A percentile compares a stretch with the other conserved stretches of the same genome.
These are phyloP conservation scores for Xylaria multiplex DNA, from an alignment of 2,329 filamentous ascomycete species.

Conservation along the genomic window DNA sequence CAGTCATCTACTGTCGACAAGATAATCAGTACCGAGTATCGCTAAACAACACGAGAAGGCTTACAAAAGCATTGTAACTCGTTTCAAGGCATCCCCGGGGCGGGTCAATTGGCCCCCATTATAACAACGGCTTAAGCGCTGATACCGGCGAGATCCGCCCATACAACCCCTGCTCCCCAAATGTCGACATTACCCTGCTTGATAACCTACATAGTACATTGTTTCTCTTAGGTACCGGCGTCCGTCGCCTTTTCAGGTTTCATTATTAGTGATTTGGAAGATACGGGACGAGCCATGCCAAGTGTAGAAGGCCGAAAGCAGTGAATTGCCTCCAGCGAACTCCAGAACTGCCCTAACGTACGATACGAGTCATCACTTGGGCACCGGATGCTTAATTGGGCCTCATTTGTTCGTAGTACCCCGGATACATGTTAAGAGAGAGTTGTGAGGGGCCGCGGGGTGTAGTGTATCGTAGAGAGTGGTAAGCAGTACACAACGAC, in stretches of 20 bases:
- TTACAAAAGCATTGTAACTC: neutral
- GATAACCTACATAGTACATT: conserved; percentile 16
- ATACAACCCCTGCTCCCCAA: conserved; percentile 19
- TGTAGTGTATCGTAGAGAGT: conserved; percentile 15
- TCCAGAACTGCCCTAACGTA: neutral
- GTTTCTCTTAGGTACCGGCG: conserved; percentile 14
- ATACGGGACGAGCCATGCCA: conserved; percentile 28
- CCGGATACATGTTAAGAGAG: conserved; percentile 12
- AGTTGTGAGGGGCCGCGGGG: conserved; percentile 19
- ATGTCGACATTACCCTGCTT: conserved; percentile 28
- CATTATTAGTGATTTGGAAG: conserved; percentile 16
- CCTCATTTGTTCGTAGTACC: conserved; percentile 8
- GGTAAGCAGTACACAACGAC: conserved; percentile 10
- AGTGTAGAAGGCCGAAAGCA: conserved; percentile 34
- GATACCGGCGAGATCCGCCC: conserved; percentile 29
- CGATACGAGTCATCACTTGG: conserved; percentile 9
- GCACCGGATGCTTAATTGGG: conserved; percentile 13
- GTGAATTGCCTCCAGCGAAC: conserved; percentile 9
- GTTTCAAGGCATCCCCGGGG: conserved; percentile 8
- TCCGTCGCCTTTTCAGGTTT: neutral
- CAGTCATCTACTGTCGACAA: neutral
- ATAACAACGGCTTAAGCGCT: conserved; percentile 20
- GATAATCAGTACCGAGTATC: neutral
- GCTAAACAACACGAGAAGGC: neutral
- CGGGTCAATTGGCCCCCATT: conserved; percentile 11